A percentile compares a stretch with the other conserved stretches of the same genome.
Evolutionary conservation across 1,139 yeast species (phyloP).

Genomic region (Kurtzmaniella quercitrusa): DNA sequence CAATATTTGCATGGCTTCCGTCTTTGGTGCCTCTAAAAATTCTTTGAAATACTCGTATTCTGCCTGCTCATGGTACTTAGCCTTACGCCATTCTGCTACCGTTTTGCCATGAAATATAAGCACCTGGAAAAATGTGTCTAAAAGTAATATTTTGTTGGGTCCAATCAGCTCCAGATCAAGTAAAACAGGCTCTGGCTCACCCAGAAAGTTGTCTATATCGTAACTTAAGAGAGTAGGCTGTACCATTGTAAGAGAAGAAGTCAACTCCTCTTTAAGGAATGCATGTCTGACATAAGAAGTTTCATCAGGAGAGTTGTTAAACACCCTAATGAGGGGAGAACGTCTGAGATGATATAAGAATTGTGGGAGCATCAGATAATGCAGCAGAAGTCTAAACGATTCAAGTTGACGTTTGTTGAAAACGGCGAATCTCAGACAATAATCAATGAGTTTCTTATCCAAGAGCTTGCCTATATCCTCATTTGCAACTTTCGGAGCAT

Average conservation of each 20-base stretch:
- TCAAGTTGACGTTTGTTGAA: slow-evolving; percentile 72
- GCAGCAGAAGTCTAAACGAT: slow-evolving; percentile 73
- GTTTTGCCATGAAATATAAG: slow-evolving; percentile 65
- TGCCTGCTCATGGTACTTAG: slow-evolving; percentile 61
- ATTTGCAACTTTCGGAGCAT: slow-evolving; percentile 51
- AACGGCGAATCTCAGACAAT: slow-evolving; percentile 86
- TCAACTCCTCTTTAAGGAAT: slow-evolving; percentile 62
- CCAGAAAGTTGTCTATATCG: slow-evolving; percentile 47
- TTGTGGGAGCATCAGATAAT: slow-evolving; percentile 75
- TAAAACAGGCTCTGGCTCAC: slow-evolving; percentile 56
- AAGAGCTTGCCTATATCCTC: slow-evolving; percentile 79
- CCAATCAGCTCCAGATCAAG: slow-evolving; percentile 66
- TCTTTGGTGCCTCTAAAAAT: slow-evolving; percentile 60
- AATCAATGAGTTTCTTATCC: slow-evolving; percentile 77
- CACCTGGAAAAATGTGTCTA: slow-evolving; percentile 74
- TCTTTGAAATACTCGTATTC: slow-evolving; percentile 60
- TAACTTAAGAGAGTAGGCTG: slow-evolving; percentile 71
- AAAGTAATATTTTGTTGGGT: slow-evolving; percentile 54
- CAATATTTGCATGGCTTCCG: slow-evolving; percentile 63
- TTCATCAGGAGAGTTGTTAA: slow-evolving; percentile 79
- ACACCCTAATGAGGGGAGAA: slow-evolving; percentile 65
- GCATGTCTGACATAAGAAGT: slow-evolving; percentile 66
- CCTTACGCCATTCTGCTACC: slow-evolving; percentile 67
- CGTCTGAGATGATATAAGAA: slow-evolving; percentile 70
- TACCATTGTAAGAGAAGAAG: slow-evolving; percentile 65